A percentile compares a stretch with the other conserved stretches of the same genome.
These are phyloP conservation scores for Linum lewisii DNA, from an alignment of 345 rosid species.

Conservation along the genomic window DNA sequence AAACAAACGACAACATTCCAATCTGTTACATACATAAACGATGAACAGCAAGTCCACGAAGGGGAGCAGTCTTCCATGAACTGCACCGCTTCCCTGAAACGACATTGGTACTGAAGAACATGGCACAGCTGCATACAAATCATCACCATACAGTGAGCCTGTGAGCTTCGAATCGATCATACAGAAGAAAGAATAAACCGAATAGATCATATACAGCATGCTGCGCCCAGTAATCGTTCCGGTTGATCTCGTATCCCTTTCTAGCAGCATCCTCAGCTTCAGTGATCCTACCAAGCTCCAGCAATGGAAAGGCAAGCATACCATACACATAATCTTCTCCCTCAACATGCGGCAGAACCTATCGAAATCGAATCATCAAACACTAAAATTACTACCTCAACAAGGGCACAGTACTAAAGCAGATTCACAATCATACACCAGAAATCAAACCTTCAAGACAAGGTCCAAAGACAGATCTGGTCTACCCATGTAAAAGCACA, in stretches of 20 bases:
- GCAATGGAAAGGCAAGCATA: slow-evolving; percentile 73
- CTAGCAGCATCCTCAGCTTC: slow-evolving; percentile 78
- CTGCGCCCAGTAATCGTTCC: slow-evolving; percentile 72
- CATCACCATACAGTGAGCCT: background rate
- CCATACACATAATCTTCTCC: slow-evolving; percentile 64
- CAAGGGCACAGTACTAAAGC: background rate
- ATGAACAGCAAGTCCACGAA: slow-evolving; percentile 57
- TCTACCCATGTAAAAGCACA: slow-evolving; percentile 73
- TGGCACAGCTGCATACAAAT: slow-evolving; percentile 60
- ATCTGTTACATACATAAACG: slow-evolving; percentile 52
- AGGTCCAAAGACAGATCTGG: slow-evolving; percentile 50
- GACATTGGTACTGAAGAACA: slow-evolving; percentile 70
- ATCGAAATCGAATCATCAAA: slow-evolving; percentile 11
- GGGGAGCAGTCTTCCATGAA: slow-evolving; percentile 68
- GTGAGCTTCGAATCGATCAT: background rate
- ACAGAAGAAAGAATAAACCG: background rate
- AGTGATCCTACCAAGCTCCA: slow-evolving; percentile 72
- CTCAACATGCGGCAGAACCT: slow-evolving; percentile 63
- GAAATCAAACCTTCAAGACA: slow-evolving; percentile 47
- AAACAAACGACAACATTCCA: background rate
- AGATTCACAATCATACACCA: slow-evolving; percentile 3
- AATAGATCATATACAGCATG: slow-evolving; percentile 58
- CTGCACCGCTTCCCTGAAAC: slow-evolving; percentile 70
- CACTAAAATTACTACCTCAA: background rate
- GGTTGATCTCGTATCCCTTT: slow-evolving; percentile 62